Base-by-base conservation (phyloP, 176 grass and related monocot species). In the Aegilops umbellulata region DNA sequence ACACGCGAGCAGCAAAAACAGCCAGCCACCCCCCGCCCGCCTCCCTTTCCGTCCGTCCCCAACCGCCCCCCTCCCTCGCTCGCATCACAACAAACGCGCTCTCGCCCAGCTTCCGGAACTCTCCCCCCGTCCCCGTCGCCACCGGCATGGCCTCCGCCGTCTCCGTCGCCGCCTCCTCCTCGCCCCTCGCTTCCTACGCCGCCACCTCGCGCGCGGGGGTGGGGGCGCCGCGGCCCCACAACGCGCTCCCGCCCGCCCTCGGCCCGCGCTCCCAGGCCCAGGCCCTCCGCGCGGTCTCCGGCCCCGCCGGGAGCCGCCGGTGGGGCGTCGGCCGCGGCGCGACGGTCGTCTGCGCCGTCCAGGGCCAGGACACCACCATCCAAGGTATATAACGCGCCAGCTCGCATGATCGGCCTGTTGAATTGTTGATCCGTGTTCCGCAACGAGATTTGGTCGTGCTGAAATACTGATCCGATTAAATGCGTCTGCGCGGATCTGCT, bases 351-450 rank as follows among this genome's bases (percentile, higher is more conserved):
- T 71, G 92, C 76, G 84, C 88, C 7, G 80, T 78, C 8, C 78
- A 95, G 82, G 87, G 85, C 1, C 76, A 90, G 79, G 95, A 94
- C 79, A 76, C 89, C 10, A 65, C 89, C 65, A 80, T 86, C 85
- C 76, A 88, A 90, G 89, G 94, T 95, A 86, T 95, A 86, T 8
- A 19, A 29, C 44, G 24, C 73, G 14, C 36, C 17, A 39, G 10
- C 35, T 24, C 3, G 27, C 72, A 32, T 19, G 71, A 74, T 64
- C 4, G 14, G 22, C 69, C 7, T n/a, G 1, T 29, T 41, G 39
- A 41, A 41, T 41, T 10, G 39, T 41, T 65, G 87, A 85, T 68
- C 42, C 47, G 44, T 25, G 4, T 17, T 87, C 76, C 14, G 80
- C 4, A 61, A 5, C 6, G 71, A 15, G 63, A 88, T 83, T 83